These are phyloP conservation scores for Selenicereus undatus DNA, from an alignment of 148 eudicot species.

Conservation along the genomic window DNA sequence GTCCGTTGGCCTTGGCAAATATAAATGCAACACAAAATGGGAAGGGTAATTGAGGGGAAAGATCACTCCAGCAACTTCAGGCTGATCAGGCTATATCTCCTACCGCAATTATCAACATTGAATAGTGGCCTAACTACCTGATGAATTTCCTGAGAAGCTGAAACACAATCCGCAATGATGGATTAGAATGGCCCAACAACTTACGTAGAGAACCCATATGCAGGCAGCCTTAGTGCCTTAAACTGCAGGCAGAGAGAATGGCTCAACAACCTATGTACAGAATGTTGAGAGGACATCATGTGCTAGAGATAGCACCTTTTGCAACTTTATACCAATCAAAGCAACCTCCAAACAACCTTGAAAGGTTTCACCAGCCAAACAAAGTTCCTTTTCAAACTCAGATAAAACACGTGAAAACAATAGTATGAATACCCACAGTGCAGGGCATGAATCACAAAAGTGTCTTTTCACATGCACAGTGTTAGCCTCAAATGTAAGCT, in stretches of 20 bases:
- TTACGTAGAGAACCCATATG: too few relatives aligned
- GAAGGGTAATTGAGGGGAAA: not conserved
- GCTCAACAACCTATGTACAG: not conserved
- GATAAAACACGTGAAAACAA: not conserved
- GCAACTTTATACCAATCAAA: not conserved
- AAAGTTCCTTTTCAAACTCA: not conserved
- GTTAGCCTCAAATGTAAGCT: not conserved
- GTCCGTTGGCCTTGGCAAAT: not conserved
- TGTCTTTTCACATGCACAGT: not conserved
- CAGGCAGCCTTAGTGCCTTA: too few relatives aligned
- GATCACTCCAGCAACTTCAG: not conserved
- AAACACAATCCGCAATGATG: not conserved
- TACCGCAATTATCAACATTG: not conserved
- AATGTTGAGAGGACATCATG: not conserved
- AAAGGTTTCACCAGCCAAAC: not conserved
- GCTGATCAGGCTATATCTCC: not conserved
- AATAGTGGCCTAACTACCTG: not conserved
- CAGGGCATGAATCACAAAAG: not conserved
- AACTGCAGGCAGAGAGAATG: not conserved
- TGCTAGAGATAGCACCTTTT: not conserved
- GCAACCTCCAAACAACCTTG: not conserved
- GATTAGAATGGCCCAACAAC: not conserved
- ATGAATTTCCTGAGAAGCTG: not conserved
- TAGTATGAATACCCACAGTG: not conserved
- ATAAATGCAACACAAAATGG: not conserved